Conservation (phyloP, 352 stramenopile genomes). For the Phytopythium chamaehyphon region DNA sequence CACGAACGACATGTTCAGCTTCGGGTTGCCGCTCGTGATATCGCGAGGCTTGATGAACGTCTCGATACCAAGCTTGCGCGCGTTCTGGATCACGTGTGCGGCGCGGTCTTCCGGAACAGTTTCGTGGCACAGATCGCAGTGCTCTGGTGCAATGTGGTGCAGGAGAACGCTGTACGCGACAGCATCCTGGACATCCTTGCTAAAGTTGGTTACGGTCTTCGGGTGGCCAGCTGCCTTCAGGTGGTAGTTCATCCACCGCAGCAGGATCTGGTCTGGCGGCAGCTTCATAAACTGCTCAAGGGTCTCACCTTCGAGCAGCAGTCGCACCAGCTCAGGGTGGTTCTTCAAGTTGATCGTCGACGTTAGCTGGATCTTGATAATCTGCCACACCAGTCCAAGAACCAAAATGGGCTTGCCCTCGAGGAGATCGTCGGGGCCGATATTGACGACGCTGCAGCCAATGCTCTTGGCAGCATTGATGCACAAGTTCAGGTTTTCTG, state of each 20-base stretch:
- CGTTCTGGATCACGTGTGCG: constrained; percentile 81
- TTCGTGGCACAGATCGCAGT: constrained; percentile 66
- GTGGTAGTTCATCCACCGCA: constrained; percentile 95
- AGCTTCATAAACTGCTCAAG: constrained; percentile 90
- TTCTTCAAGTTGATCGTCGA: constrained; percentile 92
- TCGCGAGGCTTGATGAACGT: constrained; percentile 92
- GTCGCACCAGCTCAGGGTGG: constrained; percentile 86
- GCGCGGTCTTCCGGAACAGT: constrained; percentile 55
- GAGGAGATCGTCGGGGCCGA: constrained; percentile 83
- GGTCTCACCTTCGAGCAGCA: constrained; percentile 83
- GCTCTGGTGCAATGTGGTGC: constrained; percentile 78
- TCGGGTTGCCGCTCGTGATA: constrained; percentile 90
- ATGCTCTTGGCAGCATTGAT: constrained; percentile 93
- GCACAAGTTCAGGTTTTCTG: constrained; percentile 90
- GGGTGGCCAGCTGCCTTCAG: constrained; percentile 67
- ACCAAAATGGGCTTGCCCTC: constrained; percentile 87
- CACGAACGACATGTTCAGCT: constrained; percentile 90
- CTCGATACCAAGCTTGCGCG: constrained; percentile 76
- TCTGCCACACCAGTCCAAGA: constrained; percentile 91
- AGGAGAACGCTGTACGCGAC: constrained; percentile 86
- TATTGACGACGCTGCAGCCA: constrained; percentile 92
- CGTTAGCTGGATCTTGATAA: constrained; percentile 93
- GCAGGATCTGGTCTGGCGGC: constrained; percentile 86
- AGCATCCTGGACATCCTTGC: constrained; percentile 75
- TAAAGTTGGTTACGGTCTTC: constrained; percentile 81